Conservation (phyloP, 116 monocot genomes). For the Thalassia testudinum region DNA sequence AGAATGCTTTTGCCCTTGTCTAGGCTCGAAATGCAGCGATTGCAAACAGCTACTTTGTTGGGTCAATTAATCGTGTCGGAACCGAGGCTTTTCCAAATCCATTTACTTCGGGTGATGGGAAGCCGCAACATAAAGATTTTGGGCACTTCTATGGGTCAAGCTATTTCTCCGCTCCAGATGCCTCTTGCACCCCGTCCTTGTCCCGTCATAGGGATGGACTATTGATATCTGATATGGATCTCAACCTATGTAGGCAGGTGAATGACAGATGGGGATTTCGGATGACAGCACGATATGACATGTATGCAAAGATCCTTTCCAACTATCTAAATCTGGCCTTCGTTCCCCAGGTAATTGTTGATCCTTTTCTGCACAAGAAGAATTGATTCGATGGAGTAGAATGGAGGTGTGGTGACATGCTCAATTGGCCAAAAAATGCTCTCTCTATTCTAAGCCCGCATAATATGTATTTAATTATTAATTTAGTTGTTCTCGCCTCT, state of each 20-base stretch:
- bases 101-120: constrained; percentile 97
- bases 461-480: no score
- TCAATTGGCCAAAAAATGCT: no score
- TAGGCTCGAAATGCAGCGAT: constrained; percentile 95
- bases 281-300: constrained; percentile 74
- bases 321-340: constrained; percentile 58
- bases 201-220: constrained; percentile 65
- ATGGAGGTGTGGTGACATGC: no score
- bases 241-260: constrained; percentile 79
- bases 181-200: constrained; percentile 72
- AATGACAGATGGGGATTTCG: constrained; percentile 94
- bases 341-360: constrained; percentile 54
- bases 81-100: constrained; percentile 88
- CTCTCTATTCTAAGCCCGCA: no score
- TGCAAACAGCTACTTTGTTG: constrained; percentile 79
- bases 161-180: constrained; percentile 83
- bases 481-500: no score
- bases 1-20: no score
- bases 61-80: constrained; percentile 85
- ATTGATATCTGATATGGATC: constrained; percentile 78
- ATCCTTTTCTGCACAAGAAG: constrained; percentile 42
- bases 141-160: constrained; percentile 92
- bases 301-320: constrained; percentile 41
- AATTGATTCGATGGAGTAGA: no score
- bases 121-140: constrained; percentile 70